Conservation (phyloP, 495 filamentous ascomycete genomes). For the Pseudevernia furfuracea region DNA sequence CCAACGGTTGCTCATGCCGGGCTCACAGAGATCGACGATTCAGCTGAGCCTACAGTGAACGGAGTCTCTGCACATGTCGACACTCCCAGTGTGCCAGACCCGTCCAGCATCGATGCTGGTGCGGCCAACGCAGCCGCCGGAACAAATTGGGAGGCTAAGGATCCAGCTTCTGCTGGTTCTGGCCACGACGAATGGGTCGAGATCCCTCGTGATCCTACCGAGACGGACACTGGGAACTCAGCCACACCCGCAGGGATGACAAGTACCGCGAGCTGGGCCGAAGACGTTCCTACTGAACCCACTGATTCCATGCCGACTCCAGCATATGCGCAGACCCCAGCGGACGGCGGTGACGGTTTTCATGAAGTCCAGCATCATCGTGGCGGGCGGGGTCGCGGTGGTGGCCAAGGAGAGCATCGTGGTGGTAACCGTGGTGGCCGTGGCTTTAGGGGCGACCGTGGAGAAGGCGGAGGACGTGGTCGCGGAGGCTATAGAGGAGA, state of each 20-base stretch:
- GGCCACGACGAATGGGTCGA: conserved; percentile 68
- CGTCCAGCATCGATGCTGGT: conserved; percentile 43
- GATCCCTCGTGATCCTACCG: conserved; percentile 63
- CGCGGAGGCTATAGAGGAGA: conserved; percentile 69
- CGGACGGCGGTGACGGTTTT: conserved; percentile 55
- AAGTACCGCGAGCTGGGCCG: conserved; percentile 59
- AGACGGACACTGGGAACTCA: conserved; percentile 62
- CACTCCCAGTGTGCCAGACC: conserved; percentile 45
- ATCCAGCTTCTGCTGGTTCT: conserved; percentile 22
- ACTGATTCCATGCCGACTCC: conserved; percentile 18
- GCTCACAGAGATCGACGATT: conserved; percentile 59
- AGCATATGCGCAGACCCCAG: conserved; percentile 33
- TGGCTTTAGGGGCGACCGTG: conserved; percentile 41
- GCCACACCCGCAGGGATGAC: conserved; percentile 49
- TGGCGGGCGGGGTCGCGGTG: conserved; percentile 41
- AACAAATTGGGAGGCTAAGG: conserved; percentile 58
- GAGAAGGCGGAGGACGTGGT: conserved; percentile 45
- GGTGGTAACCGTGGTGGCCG: conserved; percentile 52
- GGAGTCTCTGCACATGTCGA: conserved; percentile 36
- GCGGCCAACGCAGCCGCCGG: conserved; percentile 62
- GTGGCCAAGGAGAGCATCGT: conserved; percentile 44
- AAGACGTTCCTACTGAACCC: conserved; percentile 45
- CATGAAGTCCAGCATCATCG: conserved; percentile 54
- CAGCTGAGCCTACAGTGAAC: conserved; percentile 21
- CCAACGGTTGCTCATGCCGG: conserved; percentile 70